phyloP scores from a whole-genome alignment of 176 grass and related monocot genomes.

The Oryza coarctata region DNA sequence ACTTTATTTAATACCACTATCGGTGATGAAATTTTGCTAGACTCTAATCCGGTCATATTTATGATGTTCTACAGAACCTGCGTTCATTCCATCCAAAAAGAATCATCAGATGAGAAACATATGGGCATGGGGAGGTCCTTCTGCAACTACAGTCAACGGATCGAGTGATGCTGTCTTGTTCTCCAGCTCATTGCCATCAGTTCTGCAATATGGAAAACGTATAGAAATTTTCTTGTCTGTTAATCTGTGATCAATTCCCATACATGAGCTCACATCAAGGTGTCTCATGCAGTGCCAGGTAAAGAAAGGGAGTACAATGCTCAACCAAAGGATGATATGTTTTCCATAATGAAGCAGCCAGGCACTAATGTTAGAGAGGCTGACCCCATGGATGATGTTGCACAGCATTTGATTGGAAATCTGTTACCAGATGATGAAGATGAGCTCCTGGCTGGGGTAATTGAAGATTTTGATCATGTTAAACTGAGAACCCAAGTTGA shows the following conservation, averaged over 20 bases:
- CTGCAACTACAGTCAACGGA: conserved; percentile 29
- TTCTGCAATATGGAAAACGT: conserved; percentile 37
- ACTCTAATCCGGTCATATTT: conserved; percentile 11
- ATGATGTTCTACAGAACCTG: conserved; percentile 7
- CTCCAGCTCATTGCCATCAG: conserved; percentile 49
- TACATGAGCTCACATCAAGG: conserved; percentile 11
- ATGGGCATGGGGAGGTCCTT: conserved; percentile 40
- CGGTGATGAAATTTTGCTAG: not conserved
- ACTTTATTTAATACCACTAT: not conserved
- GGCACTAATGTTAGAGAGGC: not conserved
- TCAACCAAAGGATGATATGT: conserved; percentile 32
- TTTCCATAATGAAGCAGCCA: conserved; percentile 7
- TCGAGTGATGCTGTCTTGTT: conserved; percentile 42
- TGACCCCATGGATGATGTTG: conserved; percentile 39
- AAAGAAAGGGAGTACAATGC: not conserved
- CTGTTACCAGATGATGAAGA: conserved; percentile 57
- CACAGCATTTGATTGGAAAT: conserved; percentile 33
- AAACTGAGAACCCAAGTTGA: conserved; percentile 41
- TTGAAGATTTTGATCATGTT: conserved; percentile 53
- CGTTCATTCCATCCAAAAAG: conserved; percentile 28
- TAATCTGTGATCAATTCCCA: conserved; percentile 1
- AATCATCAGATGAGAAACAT: conserved; percentile 12
- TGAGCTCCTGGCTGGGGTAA: conserved; percentile 52
- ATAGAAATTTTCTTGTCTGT: not conserved
- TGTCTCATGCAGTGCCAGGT: conserved; percentile 23